Evolutionary conservation across 2,329 filamentous ascomycete species (phyloP).

Genomic region (Gliomastix tumulicola): DNA sequence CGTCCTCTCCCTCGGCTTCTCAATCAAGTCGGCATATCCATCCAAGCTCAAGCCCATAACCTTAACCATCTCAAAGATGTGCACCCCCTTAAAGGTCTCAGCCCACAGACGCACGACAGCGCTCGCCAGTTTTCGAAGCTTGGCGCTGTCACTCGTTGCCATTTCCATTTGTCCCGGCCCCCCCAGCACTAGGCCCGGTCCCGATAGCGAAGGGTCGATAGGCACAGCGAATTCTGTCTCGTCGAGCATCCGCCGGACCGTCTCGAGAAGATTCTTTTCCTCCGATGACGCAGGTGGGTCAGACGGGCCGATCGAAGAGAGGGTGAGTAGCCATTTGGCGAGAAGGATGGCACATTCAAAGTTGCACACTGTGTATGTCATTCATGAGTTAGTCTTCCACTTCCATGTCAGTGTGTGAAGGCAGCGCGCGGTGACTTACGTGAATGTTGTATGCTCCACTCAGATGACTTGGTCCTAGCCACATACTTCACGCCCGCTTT

Average conservation of each 20-base stretch:
- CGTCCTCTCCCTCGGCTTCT: slow-evolving; percentile 44
- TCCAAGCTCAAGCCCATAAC: slow-evolving; percentile 51
- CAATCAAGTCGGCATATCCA: slow-evolving; percentile 47
- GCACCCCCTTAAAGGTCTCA: slow-evolving; percentile 53
- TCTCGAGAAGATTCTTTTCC: slow-evolving; percentile 48
- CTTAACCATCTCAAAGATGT: slow-evolving; percentile 54
- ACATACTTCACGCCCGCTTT: slow-evolving; percentile 58
- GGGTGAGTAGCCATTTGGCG: slow-evolving; percentile 53
- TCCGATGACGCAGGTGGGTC: slow-evolving; percentile 43
- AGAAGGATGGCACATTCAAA: slow-evolving; percentile 55
- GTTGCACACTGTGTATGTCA: slow-evolving; percentile 40
- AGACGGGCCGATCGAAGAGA: slow-evolving; percentile 41
- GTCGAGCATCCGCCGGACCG: slow-evolving; percentile 50
- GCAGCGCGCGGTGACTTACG: too few species aligned
- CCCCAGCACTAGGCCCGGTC: slow-evolving; percentile 14
- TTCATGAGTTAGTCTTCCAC: too few species aligned
- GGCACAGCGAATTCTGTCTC: slow-evolving; percentile 57
- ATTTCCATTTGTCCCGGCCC: slow-evolving; percentile 31
- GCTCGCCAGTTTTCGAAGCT: slow-evolving; percentile 47
- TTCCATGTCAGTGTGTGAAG: too few species aligned
- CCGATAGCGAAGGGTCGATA: slow-evolving; percentile 47
- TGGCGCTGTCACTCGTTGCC: slow-evolving; percentile 38
- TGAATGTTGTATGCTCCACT: slow-evolving; percentile 59
- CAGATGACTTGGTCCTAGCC: slow-evolving; percentile 51
- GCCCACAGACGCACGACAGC: slow-evolving; percentile 55